phyloP scores from a whole-genome alignment of 1,139 yeast species.

The Protomyces lactucae-debilis region DNA sequence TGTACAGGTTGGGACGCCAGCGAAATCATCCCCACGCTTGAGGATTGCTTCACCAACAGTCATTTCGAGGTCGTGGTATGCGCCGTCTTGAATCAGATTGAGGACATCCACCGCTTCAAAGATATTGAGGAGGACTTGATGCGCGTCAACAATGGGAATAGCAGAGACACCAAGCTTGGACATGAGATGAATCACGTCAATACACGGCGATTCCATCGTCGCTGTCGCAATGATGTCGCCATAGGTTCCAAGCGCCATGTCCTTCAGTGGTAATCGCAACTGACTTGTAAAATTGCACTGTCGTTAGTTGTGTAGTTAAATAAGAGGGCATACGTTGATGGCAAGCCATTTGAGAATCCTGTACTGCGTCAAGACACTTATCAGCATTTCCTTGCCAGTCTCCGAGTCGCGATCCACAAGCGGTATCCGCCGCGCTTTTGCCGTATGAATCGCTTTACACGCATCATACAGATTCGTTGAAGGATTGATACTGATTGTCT shows the following conservation, averaged over 20 bases:
- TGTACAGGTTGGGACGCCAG: slow-evolving; percentile 96
- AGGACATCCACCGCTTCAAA: slow-evolving; percentile 95
- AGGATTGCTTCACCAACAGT: slow-evolving; percentile 95
- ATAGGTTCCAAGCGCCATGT: slow-evolving; percentile 55
- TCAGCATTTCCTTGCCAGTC: slow-evolving; percentile 83
- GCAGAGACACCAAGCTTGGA: slow-evolving; percentile 79
- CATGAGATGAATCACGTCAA: slow-evolving; percentile 81
- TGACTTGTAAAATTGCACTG: slow-evolving; percentile 84
- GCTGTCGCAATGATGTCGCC: slow-evolving; percentile 63
- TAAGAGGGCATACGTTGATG: slow-evolving; percentile 48
- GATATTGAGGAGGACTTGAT: slow-evolving; percentile 65
- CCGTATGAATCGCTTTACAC: slow-evolving; percentile 82
- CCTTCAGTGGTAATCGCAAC: slow-evolving; percentile 68
- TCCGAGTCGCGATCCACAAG: slow-evolving; percentile 90
- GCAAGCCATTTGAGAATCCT: slow-evolving; percentile 94
- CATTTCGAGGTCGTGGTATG: slow-evolving; percentile 81
- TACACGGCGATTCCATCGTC: slow-evolving; percentile 86
- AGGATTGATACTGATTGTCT: slow-evolving; percentile 86
- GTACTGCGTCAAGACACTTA: slow-evolving; percentile 87
- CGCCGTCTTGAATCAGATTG: slow-evolving; percentile 89
- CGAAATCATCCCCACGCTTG: slow-evolving; percentile 93
- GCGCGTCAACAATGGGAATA: slow-evolving; percentile 83
- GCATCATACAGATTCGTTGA: slow-evolving; percentile 88
- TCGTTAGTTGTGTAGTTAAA: background rate
- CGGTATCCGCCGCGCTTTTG: slow-evolving; percentile 90